A percentile compares a stretch with the other conserved stretches of the same genome.
phyloP scores from a whole-genome alignment of 805 yeast genomes.

The Pichia sporocuriosa region DNA sequence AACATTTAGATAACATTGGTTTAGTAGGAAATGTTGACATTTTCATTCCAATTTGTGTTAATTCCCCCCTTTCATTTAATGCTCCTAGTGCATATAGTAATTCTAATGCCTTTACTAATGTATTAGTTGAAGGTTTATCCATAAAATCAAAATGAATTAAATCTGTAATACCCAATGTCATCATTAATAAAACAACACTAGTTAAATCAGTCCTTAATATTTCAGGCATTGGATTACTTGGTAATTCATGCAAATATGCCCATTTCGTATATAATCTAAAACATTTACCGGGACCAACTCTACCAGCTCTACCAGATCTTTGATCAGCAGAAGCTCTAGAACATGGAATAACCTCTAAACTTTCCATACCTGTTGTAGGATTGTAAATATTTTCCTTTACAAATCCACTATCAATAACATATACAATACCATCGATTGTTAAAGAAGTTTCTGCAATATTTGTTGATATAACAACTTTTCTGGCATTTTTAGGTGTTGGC shows the following conservation, averaged over 20 bases:
- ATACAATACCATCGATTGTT: slow-evolving; percentile 93
- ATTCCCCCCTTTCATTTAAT: slow-evolving; percentile 65
- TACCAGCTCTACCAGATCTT: slow-evolving; percentile 96
- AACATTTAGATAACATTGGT: slow-evolving; percentile 77
- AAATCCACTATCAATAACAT: slow-evolving; percentile 91
- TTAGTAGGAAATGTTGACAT: slow-evolving; percentile 93
- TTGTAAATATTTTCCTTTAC: slow-evolving; percentile 88
- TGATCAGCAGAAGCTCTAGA: slow-evolving; percentile 95
- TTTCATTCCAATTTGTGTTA: slow-evolving; percentile 70
- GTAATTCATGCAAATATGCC: slow-evolving; percentile 72
- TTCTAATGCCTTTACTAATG: slow-evolving; percentile 71
- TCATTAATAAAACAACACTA: slow-evolving; percentile 64
- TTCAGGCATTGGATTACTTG: slow-evolving; percentile 80
- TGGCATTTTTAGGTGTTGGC: slow-evolving; percentile 68
- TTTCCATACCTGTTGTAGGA: slow-evolving; percentile 83
- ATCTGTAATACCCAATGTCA: slow-evolving; percentile 82
- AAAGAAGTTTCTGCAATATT: slow-evolving; percentile 96
- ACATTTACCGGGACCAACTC: slow-evolving; percentile 96
- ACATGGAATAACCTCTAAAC: slow-evolving; percentile 78
- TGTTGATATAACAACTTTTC: slow-evolving; percentile 91
- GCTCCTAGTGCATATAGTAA: slow-evolving; percentile 85
- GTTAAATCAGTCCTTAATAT: slow-evolving; percentile 80
- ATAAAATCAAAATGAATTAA: slow-evolving; percentile 78
- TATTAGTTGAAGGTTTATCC: slow-evolving; percentile 77
- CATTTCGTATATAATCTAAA: slow-evolving; percentile 81